Percentiles rank a stretch among this genome's conserved stretches.
Conservation (phyloP, 306 rosid genomes). For the Citrullus mucosospermus region DNA sequence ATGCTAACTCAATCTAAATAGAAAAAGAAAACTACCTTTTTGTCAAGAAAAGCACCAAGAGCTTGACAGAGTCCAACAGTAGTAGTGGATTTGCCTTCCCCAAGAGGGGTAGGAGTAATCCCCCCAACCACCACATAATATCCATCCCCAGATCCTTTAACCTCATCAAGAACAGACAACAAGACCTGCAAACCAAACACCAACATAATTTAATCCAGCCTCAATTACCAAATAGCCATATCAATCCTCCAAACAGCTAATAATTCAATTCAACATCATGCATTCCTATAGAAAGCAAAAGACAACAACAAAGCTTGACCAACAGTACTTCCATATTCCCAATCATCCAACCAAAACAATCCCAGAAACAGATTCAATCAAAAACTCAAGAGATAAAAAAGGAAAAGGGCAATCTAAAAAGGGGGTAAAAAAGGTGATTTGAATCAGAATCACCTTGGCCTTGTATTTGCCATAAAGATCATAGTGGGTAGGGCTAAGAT, state of each 20-base stretch:
- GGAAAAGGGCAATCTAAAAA: not conserved
- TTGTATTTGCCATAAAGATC: conserved; percentile 91
- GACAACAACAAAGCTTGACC: not conserved
- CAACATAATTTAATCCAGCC: not conserved
- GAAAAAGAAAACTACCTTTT: conserved; percentile 38
- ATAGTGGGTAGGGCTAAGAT: conserved; percentile 61
- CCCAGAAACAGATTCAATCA: not conserved
- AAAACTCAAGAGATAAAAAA: not conserved
- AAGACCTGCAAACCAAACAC: conserved; percentile 41
- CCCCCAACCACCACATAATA: conserved; percentile 98
- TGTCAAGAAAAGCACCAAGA: conserved; percentile 90
- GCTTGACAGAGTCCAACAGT: conserved; percentile 99
- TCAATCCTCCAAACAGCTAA: not conserved
- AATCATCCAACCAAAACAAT: not conserved
- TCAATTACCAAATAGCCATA: not conserved
- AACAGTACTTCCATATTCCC: not conserved
- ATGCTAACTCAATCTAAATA: not conserved
- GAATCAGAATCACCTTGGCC: conserved; percentile 45
- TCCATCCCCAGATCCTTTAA: conserved; percentile 56
- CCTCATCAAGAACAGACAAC: conserved; percentile 63
- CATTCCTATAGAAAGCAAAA: not conserved
- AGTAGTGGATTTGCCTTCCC: conserved; percentile 99
- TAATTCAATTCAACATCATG: not conserved
- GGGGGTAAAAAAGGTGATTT: not conserved
- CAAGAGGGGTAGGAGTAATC: conserved; percentile 95